Evolutionary conservation across 2,329 filamentous ascomycete species (phyloP).

Genomic region (Penicillium sumatraense): DNA sequence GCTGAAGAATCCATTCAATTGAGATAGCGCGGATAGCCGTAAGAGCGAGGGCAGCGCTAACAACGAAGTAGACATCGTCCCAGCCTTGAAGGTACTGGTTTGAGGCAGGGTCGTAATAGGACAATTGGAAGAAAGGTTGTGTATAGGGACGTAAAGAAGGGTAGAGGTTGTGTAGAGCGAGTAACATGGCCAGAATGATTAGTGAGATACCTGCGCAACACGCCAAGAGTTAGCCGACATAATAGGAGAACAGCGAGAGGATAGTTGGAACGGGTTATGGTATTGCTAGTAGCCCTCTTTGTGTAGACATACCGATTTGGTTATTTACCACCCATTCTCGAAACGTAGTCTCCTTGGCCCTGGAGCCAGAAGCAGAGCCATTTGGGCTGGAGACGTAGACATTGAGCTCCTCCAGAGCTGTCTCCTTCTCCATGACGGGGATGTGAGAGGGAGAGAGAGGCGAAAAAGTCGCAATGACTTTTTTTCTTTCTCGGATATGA

Average conservation of each 20-base stretch:
- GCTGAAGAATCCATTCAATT: constrained; percentile 87
- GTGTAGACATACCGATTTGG: constrained; percentile 80
- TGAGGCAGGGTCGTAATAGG: constrained; percentile 74
- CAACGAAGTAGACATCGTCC: constrained; percentile 78
- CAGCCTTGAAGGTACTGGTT: constrained; percentile 75
- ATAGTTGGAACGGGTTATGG: neutral
- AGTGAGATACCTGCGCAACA: constrained; percentile 71
- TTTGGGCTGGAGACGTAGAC: constrained; percentile 42
- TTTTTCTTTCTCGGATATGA: too few species aligned
- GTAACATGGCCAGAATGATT: constrained; percentile 81
- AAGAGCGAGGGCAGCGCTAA: constrained; percentile 80
- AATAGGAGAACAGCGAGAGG: too few species aligned
- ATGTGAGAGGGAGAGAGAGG: too few species aligned
- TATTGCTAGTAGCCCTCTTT: constrained; percentile 21
- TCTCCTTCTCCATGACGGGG: constrained; percentile 43
- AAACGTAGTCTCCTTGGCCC: constrained; percentile 46
- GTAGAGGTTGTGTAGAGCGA: constrained; percentile 80
- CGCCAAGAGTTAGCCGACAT: constrained; percentile 20
- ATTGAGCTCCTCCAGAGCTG: constrained; percentile 42
- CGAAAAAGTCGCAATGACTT: too few species aligned
- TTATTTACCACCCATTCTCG: constrained; percentile 73
- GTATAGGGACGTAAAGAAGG: constrained; percentile 79
- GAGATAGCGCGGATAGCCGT: constrained; percentile 80
- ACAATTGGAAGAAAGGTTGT: constrained; percentile 85
- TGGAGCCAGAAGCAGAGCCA: constrained; percentile 33